phyloP scores from a whole-genome alignment of 768 basidiomycete species.

The Fibroporia radiculosa region DNA sequence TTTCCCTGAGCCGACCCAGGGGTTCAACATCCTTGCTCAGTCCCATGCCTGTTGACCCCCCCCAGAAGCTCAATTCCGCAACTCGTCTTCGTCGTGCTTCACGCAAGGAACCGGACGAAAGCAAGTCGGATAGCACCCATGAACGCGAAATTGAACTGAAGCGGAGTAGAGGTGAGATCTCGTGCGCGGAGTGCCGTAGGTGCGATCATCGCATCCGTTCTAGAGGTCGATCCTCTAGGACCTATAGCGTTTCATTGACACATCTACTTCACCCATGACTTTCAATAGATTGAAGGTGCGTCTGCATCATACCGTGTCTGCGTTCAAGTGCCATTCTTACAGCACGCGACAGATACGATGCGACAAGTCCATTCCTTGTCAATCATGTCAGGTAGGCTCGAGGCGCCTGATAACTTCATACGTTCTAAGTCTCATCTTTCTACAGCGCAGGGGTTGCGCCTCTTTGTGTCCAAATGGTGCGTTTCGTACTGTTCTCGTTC shows the following conservation, averaged over 20 bases:
- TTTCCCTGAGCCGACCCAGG: conserved; percentile 3
- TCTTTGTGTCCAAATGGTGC: conserved; percentile 66
- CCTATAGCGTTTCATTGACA: background rate
- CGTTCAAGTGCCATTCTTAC: background rate
- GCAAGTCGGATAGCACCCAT: conserved; percentile 16
- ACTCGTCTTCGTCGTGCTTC: conserved; percentile 16
- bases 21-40: conserved; percentile 8
- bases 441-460: conserved; percentile 57
- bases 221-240: background rate
- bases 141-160: conserved; percentile 59
- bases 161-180: conserved; percentile 67
- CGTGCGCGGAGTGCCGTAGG: conserved; percentile 74
- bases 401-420: too few relatives aligned
- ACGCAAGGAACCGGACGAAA: conserved; percentile 19
- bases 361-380: conserved; percentile 76
- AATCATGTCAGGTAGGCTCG: conserved; percentile 70
- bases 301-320: background rate
- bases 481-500: background rate
- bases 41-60: conserved; percentile 20
- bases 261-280: background rate
- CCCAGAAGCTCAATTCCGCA: conserved; percentile 13
- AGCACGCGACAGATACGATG: conserved; percentile 66
- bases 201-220: conserved; percentile 39
- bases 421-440: background rate
- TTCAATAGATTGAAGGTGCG: conserved; percentile 21